A percentile compares a stretch with the other conserved stretches of the same genome.
Evolutionary conservation across 2,329 filamentous ascomycete genomes (phyloP).

Genomic region (Fusarium piperis): DNA sequence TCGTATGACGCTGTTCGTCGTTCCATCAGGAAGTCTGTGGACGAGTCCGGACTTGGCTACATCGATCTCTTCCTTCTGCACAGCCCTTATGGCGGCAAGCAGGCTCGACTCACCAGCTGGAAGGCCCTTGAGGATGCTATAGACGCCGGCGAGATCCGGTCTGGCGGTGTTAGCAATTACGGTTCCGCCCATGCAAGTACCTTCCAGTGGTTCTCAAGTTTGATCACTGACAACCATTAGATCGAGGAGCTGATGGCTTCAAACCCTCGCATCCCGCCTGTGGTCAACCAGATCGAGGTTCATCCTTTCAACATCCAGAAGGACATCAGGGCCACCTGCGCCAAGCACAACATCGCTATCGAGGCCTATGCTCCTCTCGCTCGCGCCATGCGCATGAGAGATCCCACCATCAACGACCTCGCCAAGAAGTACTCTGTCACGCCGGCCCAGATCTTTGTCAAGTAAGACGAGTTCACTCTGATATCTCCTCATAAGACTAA

Average conservation of each 20-base stretch:
- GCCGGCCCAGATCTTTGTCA: constrained; percentile 77
- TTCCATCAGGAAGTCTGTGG: constrained; percentile 72
- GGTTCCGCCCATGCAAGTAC: constrained; percentile 74
- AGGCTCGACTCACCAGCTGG: constrained; percentile 77
- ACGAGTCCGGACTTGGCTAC: constrained; percentile 74
- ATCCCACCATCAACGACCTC: constrained; percentile 70
- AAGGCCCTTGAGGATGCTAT: constrained; percentile 80
- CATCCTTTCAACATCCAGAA: constrained; percentile 83
- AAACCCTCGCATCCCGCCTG: constrained; percentile 69
- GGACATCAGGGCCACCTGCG: constrained; percentile 73
- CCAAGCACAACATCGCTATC: constrained; percentile 72
- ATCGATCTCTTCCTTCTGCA: constrained; percentile 84
- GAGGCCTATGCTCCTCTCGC: constrained; percentile 85
- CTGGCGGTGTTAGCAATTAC: constrained; percentile 81
- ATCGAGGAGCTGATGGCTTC: constrained; percentile 74
- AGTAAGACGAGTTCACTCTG: constrained; percentile 42
- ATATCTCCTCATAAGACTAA: not conserved
- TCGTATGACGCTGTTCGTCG: constrained; percentile 74
- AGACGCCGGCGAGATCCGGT: constrained; percentile 73
- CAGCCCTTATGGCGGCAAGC: constrained; percentile 78
- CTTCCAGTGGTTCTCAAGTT: fast-evolving
- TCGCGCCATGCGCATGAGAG: constrained; percentile 73
- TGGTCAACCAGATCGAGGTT: constrained; percentile 84
- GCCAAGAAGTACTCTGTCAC: constrained; percentile 75
- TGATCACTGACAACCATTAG: constrained; percentile 45